Conservation (phyloP, 1,284 basidiomycete genomes). For the Microbotryum scabiosae region DNA sequence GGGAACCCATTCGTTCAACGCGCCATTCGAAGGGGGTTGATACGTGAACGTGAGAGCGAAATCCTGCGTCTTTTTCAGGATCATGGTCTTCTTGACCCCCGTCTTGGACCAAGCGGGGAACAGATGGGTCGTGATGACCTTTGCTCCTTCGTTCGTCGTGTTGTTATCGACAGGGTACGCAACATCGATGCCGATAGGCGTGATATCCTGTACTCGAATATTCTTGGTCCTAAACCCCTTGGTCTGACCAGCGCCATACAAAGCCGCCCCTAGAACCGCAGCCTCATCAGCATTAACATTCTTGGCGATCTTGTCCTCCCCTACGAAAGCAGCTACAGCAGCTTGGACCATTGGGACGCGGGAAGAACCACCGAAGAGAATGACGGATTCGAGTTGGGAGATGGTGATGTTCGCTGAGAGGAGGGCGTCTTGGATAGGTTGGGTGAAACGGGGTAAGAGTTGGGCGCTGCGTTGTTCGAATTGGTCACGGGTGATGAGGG, state of each 20-base stretch:
- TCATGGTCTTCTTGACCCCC: slow-evolving; percentile 71
- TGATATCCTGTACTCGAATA: slow-evolving; percentile 71
- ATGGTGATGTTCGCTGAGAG: slow-evolving; percentile 58
- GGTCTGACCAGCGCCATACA: slow-evolving; percentile 82
- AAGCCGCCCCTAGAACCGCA: slow-evolving; percentile 85
- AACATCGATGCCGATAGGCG: slow-evolving; percentile 61
- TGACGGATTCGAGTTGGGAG: slow-evolving; percentile 74
- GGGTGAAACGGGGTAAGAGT: slow-evolving; percentile 49
- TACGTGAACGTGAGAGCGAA: slow-evolving; percentile 55
- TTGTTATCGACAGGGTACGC: slow-evolving; percentile 57
- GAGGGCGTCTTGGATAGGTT: slow-evolving; percentile 71
- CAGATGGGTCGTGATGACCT: slow-evolving; percentile 61
- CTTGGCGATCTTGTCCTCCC: slow-evolving; percentile 71
- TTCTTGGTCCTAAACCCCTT: slow-evolving; percentile 93
- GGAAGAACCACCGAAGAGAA: slow-evolving; percentile 81
- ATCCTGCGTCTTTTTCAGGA: slow-evolving; percentile 70
- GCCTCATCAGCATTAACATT: slow-evolving; percentile 98
- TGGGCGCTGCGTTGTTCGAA: slow-evolving; percentile 65
- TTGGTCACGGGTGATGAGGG: slow-evolving; percentile 62
- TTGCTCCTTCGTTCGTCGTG: slow-evolving; percentile 43
- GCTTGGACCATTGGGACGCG: slow-evolving; percentile 86
- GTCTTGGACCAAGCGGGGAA: slow-evolving; percentile 66
- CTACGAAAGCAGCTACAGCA: slow-evolving; percentile 65
- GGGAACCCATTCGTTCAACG: slow-evolving; percentile 45
- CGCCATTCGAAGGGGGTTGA: slow-evolving; percentile 52